Percentiles rank a stretch among this genome's conserved stretches.
Evolutionary conservation across 306 rosid species (phyloP).

Genomic region (Cyclanthera cordifolia): DNA sequence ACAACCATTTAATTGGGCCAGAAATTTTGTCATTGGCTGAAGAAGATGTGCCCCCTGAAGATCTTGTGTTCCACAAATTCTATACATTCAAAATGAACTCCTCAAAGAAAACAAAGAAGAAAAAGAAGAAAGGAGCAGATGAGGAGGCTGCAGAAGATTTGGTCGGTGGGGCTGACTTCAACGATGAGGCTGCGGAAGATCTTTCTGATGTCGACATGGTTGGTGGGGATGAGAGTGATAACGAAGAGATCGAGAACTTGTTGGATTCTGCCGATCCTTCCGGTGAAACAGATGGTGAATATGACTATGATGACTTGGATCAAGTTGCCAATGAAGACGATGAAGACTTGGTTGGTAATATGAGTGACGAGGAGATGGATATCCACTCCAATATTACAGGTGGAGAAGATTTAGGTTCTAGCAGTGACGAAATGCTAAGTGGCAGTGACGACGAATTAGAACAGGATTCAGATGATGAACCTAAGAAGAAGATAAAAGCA

Average conservation of each 20-base stretch:
- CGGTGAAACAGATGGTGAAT: constrained; percentile 41
- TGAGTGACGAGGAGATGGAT: constrained; percentile 55
- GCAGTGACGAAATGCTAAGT: constrained; percentile 19
- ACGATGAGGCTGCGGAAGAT: constrained; percentile 28
- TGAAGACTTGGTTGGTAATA: constrained; percentile 62
- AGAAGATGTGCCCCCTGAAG: constrained; percentile 83
- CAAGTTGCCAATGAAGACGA: constrained; percentile 53
- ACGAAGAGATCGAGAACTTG: constrained; percentile 71
- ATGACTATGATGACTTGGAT: constrained; percentile 78
- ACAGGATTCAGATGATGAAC: constrained; percentile 23
- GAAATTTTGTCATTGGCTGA: constrained; percentile 75
- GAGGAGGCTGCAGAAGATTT: constrained; percentile 60
- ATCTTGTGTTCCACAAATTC: constrained; percentile 88
- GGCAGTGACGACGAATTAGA: not conserved
- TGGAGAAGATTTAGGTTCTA: constrained; percentile 35
- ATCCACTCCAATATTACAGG: constrained; percentile 36
- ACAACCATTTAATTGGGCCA: constrained; percentile 55
- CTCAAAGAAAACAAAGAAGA: constrained; percentile 55
- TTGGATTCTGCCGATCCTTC: constrained; percentile 51
- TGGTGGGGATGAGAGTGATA: constrained; percentile 69
- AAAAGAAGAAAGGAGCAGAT: constrained; percentile 48
- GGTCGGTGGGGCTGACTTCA: constrained; percentile 34
- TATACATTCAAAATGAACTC: constrained; percentile 61
- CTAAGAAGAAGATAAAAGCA: constrained; percentile 38
- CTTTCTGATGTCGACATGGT: constrained; percentile 19